These are phyloP conservation scores for Penicillium sp. DNA, from an alignment of 2,329 filamentous ascomycete species.

Conservation along the genomic window DNA sequence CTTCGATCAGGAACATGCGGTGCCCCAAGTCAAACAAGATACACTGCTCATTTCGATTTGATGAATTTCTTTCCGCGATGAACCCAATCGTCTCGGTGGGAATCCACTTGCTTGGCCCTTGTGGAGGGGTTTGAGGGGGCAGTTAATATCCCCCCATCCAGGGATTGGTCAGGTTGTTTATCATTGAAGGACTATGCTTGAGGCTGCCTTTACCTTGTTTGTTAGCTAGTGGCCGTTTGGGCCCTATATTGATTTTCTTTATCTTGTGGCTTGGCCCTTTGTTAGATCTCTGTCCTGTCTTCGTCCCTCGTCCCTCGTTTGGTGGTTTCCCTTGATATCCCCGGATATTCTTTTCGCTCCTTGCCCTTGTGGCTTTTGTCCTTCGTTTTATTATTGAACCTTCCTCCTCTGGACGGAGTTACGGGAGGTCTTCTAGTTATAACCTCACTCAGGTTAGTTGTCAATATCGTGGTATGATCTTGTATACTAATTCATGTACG, in stretches of 20 bases:
- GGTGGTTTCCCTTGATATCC: not conserved
- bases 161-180: conserved; percentile 17
- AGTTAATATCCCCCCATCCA: conserved; percentile 16
- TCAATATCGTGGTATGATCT: not conserved
- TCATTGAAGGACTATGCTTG: not conserved
- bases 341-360: not conserved
- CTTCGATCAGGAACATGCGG: conserved; percentile 11
- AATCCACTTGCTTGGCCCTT: not conserved
- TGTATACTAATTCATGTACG: not conserved
- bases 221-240: not conserved
- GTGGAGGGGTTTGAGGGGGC: conserved; percentile 1
- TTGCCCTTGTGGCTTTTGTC: not conserved
- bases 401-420: not conserved
- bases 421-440: not conserved
- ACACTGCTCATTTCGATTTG: conserved; percentile 8
- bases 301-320: not conserved
- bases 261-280: not conserved
- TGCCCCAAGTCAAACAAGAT: not conserved
- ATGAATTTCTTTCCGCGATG: not conserved
- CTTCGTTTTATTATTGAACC: not conserved
- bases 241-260: not conserved
- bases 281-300: not conserved
- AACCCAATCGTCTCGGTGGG: conserved; percentile 4
- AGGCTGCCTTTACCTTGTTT: not conserved
- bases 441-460: not conserved